Conservation (phyloP, 768 basidiomycete genomes). For the Lactarius hatsudake region DNA sequence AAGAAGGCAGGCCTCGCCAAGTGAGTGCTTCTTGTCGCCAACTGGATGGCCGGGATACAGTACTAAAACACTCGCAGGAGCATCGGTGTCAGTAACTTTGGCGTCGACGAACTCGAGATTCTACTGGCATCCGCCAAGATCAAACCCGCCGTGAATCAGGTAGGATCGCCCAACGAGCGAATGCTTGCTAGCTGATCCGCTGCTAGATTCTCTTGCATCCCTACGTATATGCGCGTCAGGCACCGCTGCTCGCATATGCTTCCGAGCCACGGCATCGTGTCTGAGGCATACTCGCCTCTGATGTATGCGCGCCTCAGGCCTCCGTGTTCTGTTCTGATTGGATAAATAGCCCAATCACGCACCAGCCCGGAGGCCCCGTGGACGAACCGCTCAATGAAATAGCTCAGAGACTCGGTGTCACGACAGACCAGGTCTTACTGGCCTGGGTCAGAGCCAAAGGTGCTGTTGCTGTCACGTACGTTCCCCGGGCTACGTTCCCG, state of each 20-base stretch:
- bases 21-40: constrained; percentile 32
- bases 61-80: constrained; percentile 44
- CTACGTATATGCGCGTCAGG: constrained; percentile 57
- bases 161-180: constrained; percentile 41
- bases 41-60: neutral
- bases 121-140: constrained; percentile 59
- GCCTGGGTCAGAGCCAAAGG: constrained; percentile 73
- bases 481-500: constrained; percentile 31
- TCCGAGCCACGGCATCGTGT: constrained; percentile 56
- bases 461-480: constrained; percentile 69
- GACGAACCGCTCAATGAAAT: constrained; percentile 57
- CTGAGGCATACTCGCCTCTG: constrained; percentile 71
- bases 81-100: constrained; percentile 73
- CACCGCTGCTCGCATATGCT: constrained; percentile 55
- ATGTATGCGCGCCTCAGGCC: constrained; percentile 39
- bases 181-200: constrained; percentile 5
- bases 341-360: constrained; percentile 54
- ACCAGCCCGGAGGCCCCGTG: constrained; percentile 57
- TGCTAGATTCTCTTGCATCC: constrained; percentile 65
- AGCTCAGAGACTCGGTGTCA: constrained; percentile 47
- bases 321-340: neutral
- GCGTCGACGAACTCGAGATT: constrained; percentile 49
- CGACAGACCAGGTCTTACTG: constrained; percentile 64
- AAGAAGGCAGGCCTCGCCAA: constrained; percentile 56
- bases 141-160: constrained; percentile 69